Base-by-base conservation (phyloP, 2,329 filamentous ascomycete genomes). In the Massarina eburnea region DNA sequence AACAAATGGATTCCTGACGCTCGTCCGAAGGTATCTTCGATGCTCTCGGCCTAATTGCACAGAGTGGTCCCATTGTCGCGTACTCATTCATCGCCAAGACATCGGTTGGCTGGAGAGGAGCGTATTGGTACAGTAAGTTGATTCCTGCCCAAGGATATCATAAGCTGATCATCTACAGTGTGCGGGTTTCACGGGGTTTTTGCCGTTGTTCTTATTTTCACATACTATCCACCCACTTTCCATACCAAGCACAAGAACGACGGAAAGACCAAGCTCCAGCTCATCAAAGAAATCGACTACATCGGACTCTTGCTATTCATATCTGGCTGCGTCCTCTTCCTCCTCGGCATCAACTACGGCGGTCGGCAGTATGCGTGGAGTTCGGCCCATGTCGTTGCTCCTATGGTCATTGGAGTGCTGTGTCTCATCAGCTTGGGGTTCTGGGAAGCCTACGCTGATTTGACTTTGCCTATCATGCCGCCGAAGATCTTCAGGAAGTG, bases 311-410 rank as follows among this genome's bases (percentile, higher is more conserved):
- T 74, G n/a, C 61, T 80, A 20, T 76, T 76, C 49, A 73, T 77
- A 33, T 57, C 58, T 10, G 47, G 46, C 18, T 43, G 39, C 18
- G 35, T 46, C 7, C 39, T 50, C 38, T 50, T 50, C 30, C 43
- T 50, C n/a, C 33, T 50, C n/a, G 47, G 47, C 12, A 32, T 50
- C 20, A 43, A 43, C 39, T 50, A 41, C 15, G 47, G 47, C 8
- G 82, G 81, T 1, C 75, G 76, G 24, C 72, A 80, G 35, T 80
- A 82, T 49, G 54, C 74, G 30, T 83, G 81, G 81, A 60, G 65
- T 7, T 75, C 73, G 1, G 75, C 75, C 10, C 73, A 76, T 32
- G 72, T 84, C 3, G 69, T 82, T 18, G 68, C 73, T 0, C 76
- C 80, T 0, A 61, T 84, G 1, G 67, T 76, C 1, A 53, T 81